Conservation (phyloP, 441 rosid species). For the Viola pubescens region DNA sequence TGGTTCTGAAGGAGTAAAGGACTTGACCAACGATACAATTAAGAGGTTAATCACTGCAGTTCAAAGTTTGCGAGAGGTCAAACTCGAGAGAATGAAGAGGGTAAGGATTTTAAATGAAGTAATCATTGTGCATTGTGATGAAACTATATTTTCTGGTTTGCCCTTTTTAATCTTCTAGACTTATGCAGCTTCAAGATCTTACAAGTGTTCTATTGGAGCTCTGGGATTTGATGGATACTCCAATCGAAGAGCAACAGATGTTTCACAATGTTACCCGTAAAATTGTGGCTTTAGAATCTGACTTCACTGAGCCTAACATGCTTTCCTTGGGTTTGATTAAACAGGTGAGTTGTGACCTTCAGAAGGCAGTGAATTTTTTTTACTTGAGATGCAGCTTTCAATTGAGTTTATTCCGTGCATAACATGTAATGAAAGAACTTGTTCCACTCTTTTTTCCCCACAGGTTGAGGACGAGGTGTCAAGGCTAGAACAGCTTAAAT, state of each 20-base stretch:
- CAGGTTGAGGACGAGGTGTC: slow-evolving; percentile 76
- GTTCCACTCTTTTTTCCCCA: slow-evolving; percentile 3
- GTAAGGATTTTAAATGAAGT: slow-evolving; percentile 19
- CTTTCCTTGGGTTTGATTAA: slow-evolving; percentile 53
- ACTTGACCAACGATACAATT: slow-evolving; percentile 45
- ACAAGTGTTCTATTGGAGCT: slow-evolving; percentile 61
- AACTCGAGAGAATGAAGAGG: slow-evolving; percentile 60
- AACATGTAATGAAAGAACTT: not conserved
- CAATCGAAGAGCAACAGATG: slow-evolving; percentile 55
- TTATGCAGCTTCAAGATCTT: slow-evolving; percentile 64
- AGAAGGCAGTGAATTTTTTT: not conserved
- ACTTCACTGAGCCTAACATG: slow-evolving; percentile 50
- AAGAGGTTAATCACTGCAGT: slow-evolving; percentile 42
- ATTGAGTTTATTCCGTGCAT: slow-evolving; percentile 2
- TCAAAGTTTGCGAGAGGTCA: slow-evolving; percentile 40
- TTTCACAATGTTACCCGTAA: slow-evolving; percentile 55
- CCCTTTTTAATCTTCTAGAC: slow-evolving; percentile 9
- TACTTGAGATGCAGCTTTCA: not conserved
- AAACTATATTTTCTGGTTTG: not conserved
- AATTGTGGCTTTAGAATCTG: slow-evolving; percentile 57
- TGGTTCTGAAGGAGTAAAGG: slow-evolving; percentile 32
- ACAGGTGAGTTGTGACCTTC: slow-evolving; percentile 35
- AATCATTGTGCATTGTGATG: not conserved
- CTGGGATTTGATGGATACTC: slow-evolving; percentile 77
- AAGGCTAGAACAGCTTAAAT: slow-evolving; percentile 65